Percentiles rank a stretch among this genome's conserved stretches.
phyloP scores from a whole-genome alignment of 2,329 filamentous ascomycete species.

The Alternaria sp. region DNA sequence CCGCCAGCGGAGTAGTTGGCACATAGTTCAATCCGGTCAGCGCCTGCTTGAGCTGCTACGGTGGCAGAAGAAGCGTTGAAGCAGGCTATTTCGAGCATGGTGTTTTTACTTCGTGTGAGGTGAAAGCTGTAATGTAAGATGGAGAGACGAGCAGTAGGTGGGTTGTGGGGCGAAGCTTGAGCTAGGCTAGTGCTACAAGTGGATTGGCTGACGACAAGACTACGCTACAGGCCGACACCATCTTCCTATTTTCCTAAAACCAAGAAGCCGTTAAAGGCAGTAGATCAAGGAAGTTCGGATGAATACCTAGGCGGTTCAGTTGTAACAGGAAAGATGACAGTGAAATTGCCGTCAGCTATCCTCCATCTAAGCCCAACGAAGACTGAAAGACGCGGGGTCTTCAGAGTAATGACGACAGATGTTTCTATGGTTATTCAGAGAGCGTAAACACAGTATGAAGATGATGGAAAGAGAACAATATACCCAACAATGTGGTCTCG shows the following conservation, averaged over 20 bases:
- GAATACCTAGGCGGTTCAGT: neutral
- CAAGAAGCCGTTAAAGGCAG: neutral
- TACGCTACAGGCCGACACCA: neutral
- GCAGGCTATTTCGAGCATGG: constrained; percentile 60
- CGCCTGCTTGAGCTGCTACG: constrained; percentile 54
- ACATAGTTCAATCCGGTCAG: constrained; percentile 63
- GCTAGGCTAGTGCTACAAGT: neutral
- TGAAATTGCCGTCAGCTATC: neutral
- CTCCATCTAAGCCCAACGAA: neutral
- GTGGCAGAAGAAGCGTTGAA: constrained; percentile 58
- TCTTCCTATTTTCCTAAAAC: neutral
- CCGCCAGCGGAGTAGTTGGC: constrained; percentile 53
- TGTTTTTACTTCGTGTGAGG: neutral
- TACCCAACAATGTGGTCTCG: too few species aligned
- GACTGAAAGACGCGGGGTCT: neutral
- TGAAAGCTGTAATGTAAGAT: neutral
- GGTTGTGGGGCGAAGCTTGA: neutral
- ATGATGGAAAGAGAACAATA: too few species aligned
- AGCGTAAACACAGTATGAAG: too few species aligned
- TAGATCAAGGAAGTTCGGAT: neutral
- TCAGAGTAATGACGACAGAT: neutral
- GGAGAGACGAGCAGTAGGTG: neutral
- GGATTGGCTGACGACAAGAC: constrained; percentile 7
- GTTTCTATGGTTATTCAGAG: neutral
- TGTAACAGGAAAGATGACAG: neutral